Evolutionary conservation across 2,329 filamentous ascomycete species (phyloP).

Genomic region (Polychaeton citri): DNA sequence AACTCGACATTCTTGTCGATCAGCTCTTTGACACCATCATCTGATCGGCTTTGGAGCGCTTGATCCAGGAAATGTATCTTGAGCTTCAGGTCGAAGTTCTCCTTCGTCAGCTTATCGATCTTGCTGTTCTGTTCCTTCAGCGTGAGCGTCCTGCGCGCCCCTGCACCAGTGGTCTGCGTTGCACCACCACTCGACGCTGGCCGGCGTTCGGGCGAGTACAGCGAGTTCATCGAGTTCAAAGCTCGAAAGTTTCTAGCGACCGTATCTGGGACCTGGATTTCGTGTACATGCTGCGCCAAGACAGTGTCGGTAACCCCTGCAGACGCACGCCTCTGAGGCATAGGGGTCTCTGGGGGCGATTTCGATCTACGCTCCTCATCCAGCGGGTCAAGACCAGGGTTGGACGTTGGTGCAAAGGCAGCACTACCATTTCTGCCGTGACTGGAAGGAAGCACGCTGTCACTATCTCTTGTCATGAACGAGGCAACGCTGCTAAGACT

Average conservation of each 20-base stretch:
- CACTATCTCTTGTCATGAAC: conserved; percentile 45
- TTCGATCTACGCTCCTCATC: conserved; percentile 42
- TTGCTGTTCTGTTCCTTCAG: conserved; percentile 96
- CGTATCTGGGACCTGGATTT: conserved; percentile 82
- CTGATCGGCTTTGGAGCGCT: conserved; percentile 80
- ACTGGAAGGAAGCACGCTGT: conserved; percentile 22
- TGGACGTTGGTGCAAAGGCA: conserved; percentile 17
- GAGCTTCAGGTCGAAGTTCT: conserved; percentile 95
- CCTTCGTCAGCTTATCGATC: conserved; percentile 89
- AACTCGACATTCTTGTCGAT: conserved; percentile 95
- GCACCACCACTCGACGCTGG: conserved; percentile 21
- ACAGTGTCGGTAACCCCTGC: conserved; percentile 69
- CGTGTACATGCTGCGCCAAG: conserved; percentile 74
- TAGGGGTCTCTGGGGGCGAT: conserved; percentile 54
- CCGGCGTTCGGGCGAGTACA: conserved; percentile 45
- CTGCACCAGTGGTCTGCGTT: conserved; percentile 20
- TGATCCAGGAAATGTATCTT: conserved; percentile 96
- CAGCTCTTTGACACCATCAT: conserved; percentile 95
- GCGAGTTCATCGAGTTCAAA: conserved; percentile 34
- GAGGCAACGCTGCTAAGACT: conserved; percentile 87
- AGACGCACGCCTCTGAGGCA: conserved; percentile 16
- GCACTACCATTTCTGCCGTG: conserved; percentile 16
- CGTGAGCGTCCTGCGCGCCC: conserved; percentile 45
- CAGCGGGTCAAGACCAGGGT: conserved; percentile 31
- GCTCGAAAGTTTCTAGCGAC: conserved; percentile 75